Evolutionary conservation across 257 asterid species (phyloP), one percentile per base, ranked within the genome.

Genomic region (Striga asiatica): DNA sequence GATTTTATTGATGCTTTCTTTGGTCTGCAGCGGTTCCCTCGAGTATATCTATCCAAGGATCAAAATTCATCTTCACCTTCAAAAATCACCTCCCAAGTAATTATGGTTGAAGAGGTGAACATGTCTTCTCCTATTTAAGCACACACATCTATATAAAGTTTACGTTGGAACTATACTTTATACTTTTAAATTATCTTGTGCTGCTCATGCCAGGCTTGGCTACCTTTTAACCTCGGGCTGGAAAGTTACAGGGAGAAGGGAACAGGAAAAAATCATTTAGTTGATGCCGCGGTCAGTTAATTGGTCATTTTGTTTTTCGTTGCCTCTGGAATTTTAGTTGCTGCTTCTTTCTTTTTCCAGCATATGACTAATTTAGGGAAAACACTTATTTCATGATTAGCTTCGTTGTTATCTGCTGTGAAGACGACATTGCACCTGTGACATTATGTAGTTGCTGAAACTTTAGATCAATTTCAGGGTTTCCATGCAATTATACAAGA

Each of bases 401-500:
- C 24, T 22, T 24, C 54, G 21, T 68, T 57, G 8, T 51, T 32
- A 25, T 55, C 32, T 61, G 48, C 51, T 60, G 7, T 27, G 48
- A 48, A 50, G 16, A 38, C 21, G 24, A 21, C 56, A 37, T 31
- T 61, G 46, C 49, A n/a, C n/a, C n/a, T n/a, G n/a, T n/a, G n/a
- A n/a, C n/a, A n/a, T 69, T 59, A 54, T 56, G 43, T 46, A 50
- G 18, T 52, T 46, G 25, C 18, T 65, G 21, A 47, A 58, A 39
- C 38, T 43, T 65, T 60, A 20, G 3, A 21, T 70, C 45, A 39
- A 61, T 69, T 73, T 58, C 81, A 91, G 98, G 94, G 69, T 54
- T 83, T 91, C 59, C 83, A 78, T 56, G 65, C 80, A 64, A 83
- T 91, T 41, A 63, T 91, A 50, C 76, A 80, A 82, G 85, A 84